Conservation (phyloP, 192 early-diverging fungal species). For the Piromyces finnis region DNA sequence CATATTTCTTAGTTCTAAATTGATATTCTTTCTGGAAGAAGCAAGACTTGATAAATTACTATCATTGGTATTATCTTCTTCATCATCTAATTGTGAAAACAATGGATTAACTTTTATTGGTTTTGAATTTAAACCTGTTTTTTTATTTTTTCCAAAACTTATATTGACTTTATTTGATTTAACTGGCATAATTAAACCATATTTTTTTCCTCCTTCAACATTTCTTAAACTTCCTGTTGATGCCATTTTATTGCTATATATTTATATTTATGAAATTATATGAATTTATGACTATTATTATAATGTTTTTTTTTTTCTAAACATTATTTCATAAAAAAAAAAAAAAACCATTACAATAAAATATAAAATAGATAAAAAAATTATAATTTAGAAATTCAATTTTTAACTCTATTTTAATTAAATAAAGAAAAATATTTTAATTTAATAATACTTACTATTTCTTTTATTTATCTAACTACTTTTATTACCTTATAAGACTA, state of each 20-base stretch:
- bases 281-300: too few species aligned
- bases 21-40: not conserved
- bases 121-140: not conserved
- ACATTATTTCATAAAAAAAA: too few species aligned
- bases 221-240: not conserved
- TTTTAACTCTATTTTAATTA: too few species aligned
- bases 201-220: not conserved
- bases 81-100: not conserved
- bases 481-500: too few species aligned
- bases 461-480: too few species aligned
- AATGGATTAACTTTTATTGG: not conserved
- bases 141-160: not conserved
- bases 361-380: too few species aligned
- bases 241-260: not conserved
- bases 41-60: not conserved
- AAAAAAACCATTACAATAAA: too few species aligned
- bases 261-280: too few species aligned
- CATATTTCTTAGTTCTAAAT: not conserved
- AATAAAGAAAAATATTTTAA: too few species aligned
- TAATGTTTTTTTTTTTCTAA: too few species aligned
- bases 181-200: not conserved
- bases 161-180: not conserved
- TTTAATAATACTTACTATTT: too few species aligned
- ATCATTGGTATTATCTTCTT: not conserved
- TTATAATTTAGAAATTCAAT: too few species aligned